Evolutionary conservation across 2,329 filamentous ascomycete species (phyloP).

Genomic region (Colletotrichum simmondsii): DNA sequence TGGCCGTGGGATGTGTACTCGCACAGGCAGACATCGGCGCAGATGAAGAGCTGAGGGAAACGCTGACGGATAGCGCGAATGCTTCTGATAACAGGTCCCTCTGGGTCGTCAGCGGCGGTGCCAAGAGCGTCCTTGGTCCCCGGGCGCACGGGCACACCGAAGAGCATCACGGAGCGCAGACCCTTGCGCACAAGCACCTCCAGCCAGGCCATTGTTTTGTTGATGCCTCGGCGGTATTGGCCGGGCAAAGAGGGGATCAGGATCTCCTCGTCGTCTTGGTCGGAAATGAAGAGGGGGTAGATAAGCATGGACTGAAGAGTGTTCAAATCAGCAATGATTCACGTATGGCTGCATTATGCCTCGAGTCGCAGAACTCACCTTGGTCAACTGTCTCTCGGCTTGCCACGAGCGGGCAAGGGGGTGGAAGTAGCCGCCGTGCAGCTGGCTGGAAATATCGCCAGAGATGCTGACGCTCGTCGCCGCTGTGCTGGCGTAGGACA

Average conservation of each 20-base stretch:
- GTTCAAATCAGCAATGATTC: conserved; percentile 13
- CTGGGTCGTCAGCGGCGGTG: conserved; percentile 90
- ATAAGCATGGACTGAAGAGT: conserved; percentile 89
- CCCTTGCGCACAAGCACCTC: conserved; percentile 90
- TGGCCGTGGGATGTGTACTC: conserved; percentile 99
- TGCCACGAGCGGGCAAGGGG: conserved; percentile 85
- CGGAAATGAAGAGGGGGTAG: conserved; percentile 96
- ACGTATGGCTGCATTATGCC: background rate
- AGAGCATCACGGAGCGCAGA: conserved; percentile 91
- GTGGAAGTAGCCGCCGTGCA: conserved; percentile 86
- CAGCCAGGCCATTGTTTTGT: conserved; percentile 86
- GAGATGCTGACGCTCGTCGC: conserved; percentile 77
- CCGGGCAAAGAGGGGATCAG: conserved; percentile 91
- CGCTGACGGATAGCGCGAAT: conserved; percentile 86
- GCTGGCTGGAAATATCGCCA: conserved; percentile 83
- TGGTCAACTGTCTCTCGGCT: conserved; percentile 85
- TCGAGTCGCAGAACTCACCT: conserved; percentile 62
- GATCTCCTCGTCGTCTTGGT: conserved; percentile 91
- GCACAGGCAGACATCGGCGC: conserved; percentile 94
- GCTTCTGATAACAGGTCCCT: conserved; percentile 88
- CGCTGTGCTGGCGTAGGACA: conserved; percentile 74
- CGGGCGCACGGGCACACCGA: conserved; percentile 88
- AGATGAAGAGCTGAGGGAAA: conserved; percentile 92
- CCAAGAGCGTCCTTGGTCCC: conserved; percentile 90
- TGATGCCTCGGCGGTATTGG: conserved; percentile 88